These are phyloP conservation scores for Pseudohyphozyma bogoriensis DNA, from an alignment of 768 basidiomycete species.

Conservation along the genomic window DNA sequence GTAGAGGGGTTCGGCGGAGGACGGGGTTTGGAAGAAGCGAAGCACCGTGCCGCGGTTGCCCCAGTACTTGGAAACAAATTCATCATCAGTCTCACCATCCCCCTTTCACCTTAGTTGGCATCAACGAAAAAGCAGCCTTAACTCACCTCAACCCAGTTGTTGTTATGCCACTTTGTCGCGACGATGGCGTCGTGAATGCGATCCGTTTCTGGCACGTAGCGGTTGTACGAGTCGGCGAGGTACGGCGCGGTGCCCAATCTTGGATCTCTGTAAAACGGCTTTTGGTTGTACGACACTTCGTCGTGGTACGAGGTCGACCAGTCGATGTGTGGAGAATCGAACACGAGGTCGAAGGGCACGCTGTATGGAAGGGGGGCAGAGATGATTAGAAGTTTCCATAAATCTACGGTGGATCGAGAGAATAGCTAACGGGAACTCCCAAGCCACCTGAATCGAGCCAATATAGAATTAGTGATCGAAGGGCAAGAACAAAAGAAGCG, in stretches of 20 bases:
- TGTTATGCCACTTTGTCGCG: too few species aligned
- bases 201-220: not conserved
- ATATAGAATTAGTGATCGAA: too few species aligned
- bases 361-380: too few species aligned
- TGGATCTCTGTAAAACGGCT: not conserved
- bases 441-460: too few species aligned
- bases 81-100: not conserved
- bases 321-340: constrained; percentile 23
- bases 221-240: not conserved
- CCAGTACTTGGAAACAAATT: not conserved
- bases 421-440: too few species aligned
- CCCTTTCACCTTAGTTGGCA: not conserved
- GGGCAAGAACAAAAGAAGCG: too few species aligned
- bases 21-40: constrained; percentile 8
- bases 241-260: not conserved
- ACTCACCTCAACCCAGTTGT: not conserved
- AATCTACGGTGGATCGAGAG: too few species aligned
- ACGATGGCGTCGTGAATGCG: not conserved
- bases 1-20: not conserved
- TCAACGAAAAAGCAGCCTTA: not conserved
- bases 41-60: constrained; percentile 24
- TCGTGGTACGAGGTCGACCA: constrained; percentile 2
- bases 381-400: constrained; percentile 15
- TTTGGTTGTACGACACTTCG: not conserved
- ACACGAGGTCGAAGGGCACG: constrained; percentile 21